Conservation (phyloP, 2,329 filamentous ascomycete species). For the Immersiporthe knoxdaviesiana region DNA sequence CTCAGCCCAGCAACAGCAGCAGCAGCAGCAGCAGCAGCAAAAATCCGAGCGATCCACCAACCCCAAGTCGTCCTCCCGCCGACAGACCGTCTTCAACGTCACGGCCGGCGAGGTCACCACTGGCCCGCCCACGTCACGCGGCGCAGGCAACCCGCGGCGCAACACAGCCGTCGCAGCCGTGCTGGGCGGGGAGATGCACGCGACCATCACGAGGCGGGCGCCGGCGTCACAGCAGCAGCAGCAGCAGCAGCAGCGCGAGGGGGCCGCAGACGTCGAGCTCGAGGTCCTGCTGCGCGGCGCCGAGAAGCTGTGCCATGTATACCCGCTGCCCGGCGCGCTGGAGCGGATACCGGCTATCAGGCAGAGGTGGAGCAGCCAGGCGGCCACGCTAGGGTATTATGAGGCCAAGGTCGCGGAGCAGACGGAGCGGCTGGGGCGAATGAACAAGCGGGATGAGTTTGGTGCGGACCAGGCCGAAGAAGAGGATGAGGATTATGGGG, state of each 20-base stretch:
- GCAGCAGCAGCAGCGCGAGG: constrained; percentile 45
- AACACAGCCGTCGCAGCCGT: constrained; percentile 90
- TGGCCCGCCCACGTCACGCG: constrained; percentile 50
- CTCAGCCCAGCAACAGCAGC: constrained; percentile 43
- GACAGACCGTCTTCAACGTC: constrained; percentile 70
- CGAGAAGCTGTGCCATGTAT: constrained; percentile 87
- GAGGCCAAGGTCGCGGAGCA: constrained; percentile 81
- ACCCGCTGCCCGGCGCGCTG: constrained; percentile 76
- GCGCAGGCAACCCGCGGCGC: constrained; percentile 59
- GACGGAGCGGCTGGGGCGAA: constrained; percentile 69
- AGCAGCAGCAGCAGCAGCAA: constrained; percentile 41
- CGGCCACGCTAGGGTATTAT: constrained; percentile 76
- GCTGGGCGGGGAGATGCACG: constrained; percentile 83
- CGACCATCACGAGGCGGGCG: constrained; percentile 70
- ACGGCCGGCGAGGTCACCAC: constrained; percentile 65
- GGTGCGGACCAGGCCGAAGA: constrained; percentile 61
- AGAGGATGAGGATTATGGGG: constrained; percentile 59
- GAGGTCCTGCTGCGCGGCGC: constrained; percentile 83
- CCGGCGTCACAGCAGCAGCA: constrained; percentile 47
- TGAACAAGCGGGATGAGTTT: constrained; percentile 68
- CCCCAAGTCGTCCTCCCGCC: constrained; percentile 43
- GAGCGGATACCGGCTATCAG: constrained; percentile 77
- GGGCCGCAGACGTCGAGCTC: constrained; percentile 78
- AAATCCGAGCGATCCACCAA: constrained; percentile 45
- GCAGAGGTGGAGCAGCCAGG: constrained; percentile 70